Conservation (phyloP, 306 rosid genomes). For the Ziziphus jujuba region DNA sequence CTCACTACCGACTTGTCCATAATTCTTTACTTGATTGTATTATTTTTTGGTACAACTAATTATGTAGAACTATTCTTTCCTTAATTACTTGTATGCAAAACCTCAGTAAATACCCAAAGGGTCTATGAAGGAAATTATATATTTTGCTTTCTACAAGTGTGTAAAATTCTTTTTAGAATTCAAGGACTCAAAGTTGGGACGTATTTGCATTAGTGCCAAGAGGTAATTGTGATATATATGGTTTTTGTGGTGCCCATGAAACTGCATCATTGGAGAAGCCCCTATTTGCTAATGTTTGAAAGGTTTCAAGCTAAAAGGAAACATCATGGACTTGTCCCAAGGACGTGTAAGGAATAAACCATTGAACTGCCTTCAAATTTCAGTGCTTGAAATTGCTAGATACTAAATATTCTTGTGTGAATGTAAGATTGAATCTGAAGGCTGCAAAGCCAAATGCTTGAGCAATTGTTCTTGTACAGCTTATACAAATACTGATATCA, state of each 20-base stretch:
- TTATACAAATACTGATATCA: not conserved
- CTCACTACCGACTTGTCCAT: too few species aligned
- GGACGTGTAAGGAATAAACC: not conserved
- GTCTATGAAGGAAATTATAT: too few species aligned
- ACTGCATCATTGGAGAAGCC: not conserved
- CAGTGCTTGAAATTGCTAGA: slow-evolving; percentile 16
- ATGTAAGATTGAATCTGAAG: not conserved
- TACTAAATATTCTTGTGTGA: not conserved
- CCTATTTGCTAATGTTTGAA: slow-evolving; percentile 10
- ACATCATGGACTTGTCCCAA: not conserved
- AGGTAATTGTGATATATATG: slow-evolving; percentile 23
- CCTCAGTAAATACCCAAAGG: too few species aligned
- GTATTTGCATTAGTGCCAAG: not conserved
- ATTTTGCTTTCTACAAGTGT: too few species aligned
- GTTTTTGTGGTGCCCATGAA: slow-evolving; percentile 26
- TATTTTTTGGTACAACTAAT: too few species aligned
- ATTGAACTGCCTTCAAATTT: not conserved
- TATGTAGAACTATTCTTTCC: too few species aligned
- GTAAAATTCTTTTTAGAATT: too few species aligned
- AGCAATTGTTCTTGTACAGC: not conserved
- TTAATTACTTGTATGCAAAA: too few species aligned
- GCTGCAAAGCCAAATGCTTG: not conserved
- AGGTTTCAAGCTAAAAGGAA: not conserved
- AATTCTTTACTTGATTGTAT: too few species aligned
- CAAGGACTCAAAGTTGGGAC: slow-evolving; percentile 10